Percentiles rank a stretch among this genome's conserved stretches.
phyloP scores from a whole-genome alignment of 176 grass and related monocot species.

The Musa troglodytarum region DNA sequence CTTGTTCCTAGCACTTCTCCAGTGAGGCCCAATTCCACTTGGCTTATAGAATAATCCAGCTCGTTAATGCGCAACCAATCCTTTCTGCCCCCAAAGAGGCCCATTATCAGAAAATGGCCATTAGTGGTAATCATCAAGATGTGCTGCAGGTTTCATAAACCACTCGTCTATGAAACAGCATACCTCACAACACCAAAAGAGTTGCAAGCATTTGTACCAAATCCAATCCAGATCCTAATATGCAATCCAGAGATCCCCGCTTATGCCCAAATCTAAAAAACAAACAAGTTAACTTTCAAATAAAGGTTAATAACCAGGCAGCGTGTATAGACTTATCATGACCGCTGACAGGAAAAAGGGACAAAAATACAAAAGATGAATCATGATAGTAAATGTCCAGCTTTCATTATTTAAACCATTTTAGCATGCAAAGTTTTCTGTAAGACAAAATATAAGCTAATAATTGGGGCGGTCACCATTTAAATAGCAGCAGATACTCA shows the following conservation, averaged over 20 bases:
- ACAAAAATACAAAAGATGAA: slow-evolving; percentile 4
- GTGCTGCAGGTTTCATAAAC: slow-evolving; percentile 43
- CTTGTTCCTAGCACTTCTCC: slow-evolving; percentile 21
- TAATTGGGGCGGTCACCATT: slow-evolving; percentile 1
- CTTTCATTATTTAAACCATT: neutral
- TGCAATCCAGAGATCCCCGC: slow-evolving; percentile 40
- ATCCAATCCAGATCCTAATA: slow-evolving; percentile 42
- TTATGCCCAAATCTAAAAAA: slow-evolving; percentile 50
- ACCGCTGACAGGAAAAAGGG: neutral
- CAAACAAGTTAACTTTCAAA: slow-evolving; percentile 49
- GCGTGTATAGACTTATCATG: slow-evolving; percentile 11
- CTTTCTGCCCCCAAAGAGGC: slow-evolving; percentile 16
- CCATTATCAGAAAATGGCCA: slow-evolving; percentile 30
- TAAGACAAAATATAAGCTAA: neutral
- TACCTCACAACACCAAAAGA: slow-evolving; percentile 24
- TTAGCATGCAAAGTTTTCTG: neutral
- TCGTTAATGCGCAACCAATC: slow-evolving; percentile 9
- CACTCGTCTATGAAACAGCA: slow-evolving; percentile 31
- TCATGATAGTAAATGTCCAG: neutral
- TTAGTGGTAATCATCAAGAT: slow-evolving; percentile 29
- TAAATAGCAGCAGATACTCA: neutral
- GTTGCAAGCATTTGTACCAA: slow-evolving; percentile 31
- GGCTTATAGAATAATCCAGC: slow-evolving; percentile 18
- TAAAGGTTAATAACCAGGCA: slow-evolving; percentile 23
- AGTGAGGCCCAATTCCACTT: slow-evolving; percentile 8